Evolutionary conservation across 2,329 filamentous ascomycete species (phyloP).

Genomic region (Colletotrichum sojae): DNA sequence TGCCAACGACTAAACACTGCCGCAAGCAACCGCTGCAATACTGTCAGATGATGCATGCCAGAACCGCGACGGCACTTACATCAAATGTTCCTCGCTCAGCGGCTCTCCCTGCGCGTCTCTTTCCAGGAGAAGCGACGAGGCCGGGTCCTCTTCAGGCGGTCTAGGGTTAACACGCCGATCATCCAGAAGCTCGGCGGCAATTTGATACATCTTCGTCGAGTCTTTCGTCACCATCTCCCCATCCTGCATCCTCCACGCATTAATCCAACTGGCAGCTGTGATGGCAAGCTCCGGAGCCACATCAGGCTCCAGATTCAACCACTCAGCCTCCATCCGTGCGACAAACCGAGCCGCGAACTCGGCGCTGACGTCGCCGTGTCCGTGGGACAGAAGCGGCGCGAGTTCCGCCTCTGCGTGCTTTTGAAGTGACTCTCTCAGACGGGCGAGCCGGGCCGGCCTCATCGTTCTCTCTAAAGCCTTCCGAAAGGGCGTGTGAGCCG

Average conservation of each 20-base stretch:
- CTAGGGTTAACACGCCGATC: constrained; percentile 41
- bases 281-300: constrained; percentile 40
- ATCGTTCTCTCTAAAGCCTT: constrained; percentile 42
- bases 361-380: constrained; percentile 41
- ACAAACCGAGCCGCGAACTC: constrained; percentile 43
- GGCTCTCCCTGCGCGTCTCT: constrained; percentile 38
- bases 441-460: constrained; percentile 40
- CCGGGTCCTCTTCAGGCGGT: constrained; percentile 43
- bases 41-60: constrained; percentile 7
- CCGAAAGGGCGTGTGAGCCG: constrained; percentile 43
- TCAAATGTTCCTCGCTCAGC: constrained; percentile 41
- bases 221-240: constrained; percentile 39
- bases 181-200: constrained; percentile 40
- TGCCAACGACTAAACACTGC: constrained; percentile 42
- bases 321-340: constrained; percentile 43
- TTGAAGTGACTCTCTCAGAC: constrained; percentile 35
- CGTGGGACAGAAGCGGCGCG: constrained; percentile 23
- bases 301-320: constrained; percentile 42
- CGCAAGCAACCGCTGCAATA: constrained; percentile 41
- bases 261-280: constrained; percentile 41
- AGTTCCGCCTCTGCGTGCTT: constrained; percentile 41
- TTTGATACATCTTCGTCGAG: constrained; percentile 41
- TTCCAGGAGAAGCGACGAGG: constrained; percentile 41
- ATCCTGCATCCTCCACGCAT: constrained; percentile 43
- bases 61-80: constrained; percentile 1